Percentiles rank a stretch among this genome's conserved stretches.
Conservation (phyloP, 2,329 filamentous ascomycete species). For the Cladosporium sphaerospermum region DNA sequence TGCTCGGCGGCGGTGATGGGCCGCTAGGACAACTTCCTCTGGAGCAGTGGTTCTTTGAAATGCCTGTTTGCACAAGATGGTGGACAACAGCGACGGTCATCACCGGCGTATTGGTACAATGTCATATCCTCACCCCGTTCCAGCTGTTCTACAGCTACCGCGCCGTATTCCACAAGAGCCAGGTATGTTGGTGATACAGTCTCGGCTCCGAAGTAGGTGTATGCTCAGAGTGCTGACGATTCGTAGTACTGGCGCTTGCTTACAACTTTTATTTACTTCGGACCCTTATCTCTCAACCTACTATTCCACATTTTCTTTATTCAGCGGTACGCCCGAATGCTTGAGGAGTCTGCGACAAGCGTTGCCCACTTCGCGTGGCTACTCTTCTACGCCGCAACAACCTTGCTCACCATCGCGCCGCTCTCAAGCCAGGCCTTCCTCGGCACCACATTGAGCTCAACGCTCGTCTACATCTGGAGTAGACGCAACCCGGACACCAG, state of each 20-base stretch:
- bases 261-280: conserved; percentile 96
- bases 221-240: conserved; percentile 5
- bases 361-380: conserved; percentile 95
- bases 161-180: conserved; percentile 82
- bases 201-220: conserved; percentile 11
- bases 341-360: conserved; percentile 91
- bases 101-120: conserved; percentile 85
- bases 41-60: conserved; percentile 98
- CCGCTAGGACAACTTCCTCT: conserved; percentile 62
- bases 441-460: conserved; percentile 86
- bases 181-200: conserved; percentile 52
- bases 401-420: conserved; percentile 74
- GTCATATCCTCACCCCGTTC: conserved; percentile 83
- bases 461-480: conserved; percentile 96
- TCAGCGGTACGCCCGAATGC: conserved; percentile 86
- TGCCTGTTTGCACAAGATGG: conserved; percentile 91
- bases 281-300: conserved; percentile 85
- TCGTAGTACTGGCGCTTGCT: conserved; percentile 89
- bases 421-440: conserved; percentile 89
- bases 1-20: conserved; percentile 37
- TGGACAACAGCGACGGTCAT: conserved; percentile 92
- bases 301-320: conserved; percentile 98
- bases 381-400: conserved; percentile 73
- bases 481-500: conserved; percentile 87
- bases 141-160: conserved; percentile 96